Base-by-base conservation (phyloP, 148 eudicot genomes). In the Silene latifolia region DNA sequence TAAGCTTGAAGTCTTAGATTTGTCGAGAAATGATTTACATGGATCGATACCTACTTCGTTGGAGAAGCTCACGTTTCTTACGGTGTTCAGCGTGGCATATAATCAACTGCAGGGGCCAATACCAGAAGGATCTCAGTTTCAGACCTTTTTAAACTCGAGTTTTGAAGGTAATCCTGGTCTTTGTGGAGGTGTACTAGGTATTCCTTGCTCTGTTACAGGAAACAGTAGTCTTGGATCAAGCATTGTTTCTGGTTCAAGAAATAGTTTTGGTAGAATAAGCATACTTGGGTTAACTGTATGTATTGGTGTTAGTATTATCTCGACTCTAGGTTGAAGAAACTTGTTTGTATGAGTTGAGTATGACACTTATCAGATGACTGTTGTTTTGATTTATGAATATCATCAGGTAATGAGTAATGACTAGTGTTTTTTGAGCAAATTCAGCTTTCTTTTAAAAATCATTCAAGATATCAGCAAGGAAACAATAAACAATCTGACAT, bases 161-260 rank as follows among this genome's bases (percentile, higher is more conserved):
- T 93, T 86, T 56, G 98, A 86, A 57, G 96, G 93, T 8, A 93
- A 93, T 77, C 78, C 80, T 23, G 97, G 89, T 60, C 96, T 93
- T 84, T 93, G 96, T 76, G 93, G 98, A 12, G 77, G 71, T 17
- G 54, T 57, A 25, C 82, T 74, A 76, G 77, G 74, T 83, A 76
- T 89, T 70, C 81, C 88, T 35, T 93, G 97, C 79, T 60, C 60
- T 23, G 48, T 4, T 20, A 64, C 0, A 7, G 47, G 29, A 7
- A 69, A 56, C 76, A 29, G 65, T 59, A 82, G 72, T 61, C 27
- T 15, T 58, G 21, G 62, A n/a, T n/a, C 62, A 58, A 19, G 21
- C 8, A 19, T 58, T n/a, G 21, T 19, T 58, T 58, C 62, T 39
- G 82, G 35, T 24, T 80, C 82, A 0, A 57, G 53, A 24, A 66